phyloP scores from a whole-genome alignment of 306 rosid genomes.

The Phaseolus lunatus region DNA sequence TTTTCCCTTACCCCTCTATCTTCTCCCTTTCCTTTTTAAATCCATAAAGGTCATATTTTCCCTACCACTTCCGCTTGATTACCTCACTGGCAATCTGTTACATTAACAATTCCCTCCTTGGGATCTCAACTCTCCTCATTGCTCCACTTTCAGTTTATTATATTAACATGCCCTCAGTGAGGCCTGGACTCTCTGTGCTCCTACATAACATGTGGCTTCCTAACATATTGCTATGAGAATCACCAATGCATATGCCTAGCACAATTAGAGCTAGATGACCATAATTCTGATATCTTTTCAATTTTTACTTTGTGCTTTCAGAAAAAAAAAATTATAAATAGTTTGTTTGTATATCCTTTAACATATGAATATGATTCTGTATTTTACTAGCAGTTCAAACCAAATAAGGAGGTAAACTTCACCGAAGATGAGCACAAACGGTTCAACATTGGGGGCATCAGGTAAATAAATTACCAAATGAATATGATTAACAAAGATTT shows the following conservation, averaged over 20 bases:
- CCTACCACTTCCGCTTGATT: too few relatives aligned
- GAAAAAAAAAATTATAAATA: neutral
- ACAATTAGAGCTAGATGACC: neutral
- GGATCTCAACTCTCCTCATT: neutral
- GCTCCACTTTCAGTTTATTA: neutral
- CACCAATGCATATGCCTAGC: neutral
- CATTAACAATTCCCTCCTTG: too few relatives aligned
- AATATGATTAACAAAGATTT: neutral
- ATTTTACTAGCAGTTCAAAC: constrained; percentile 8
- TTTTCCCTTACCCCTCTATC: neutral
- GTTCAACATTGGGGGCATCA: constrained; percentile 4
- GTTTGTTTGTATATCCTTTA: constrained; percentile 10
- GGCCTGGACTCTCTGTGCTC: neutral
- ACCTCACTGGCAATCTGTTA: too few relatives aligned
- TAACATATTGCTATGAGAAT: neutral
- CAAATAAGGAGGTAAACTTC: constrained; percentile 1
- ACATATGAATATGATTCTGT: constrained; percentile 1
- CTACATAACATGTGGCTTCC: neutral
- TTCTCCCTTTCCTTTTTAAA: neutral
- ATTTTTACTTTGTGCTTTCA: too few relatives aligned
- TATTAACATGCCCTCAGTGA: neutral
- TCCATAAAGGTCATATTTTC: neutral
- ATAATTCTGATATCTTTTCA: neutral
- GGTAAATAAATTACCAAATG: neutral
- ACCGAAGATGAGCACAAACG: neutral